Evolutionary conservation across 805 yeast genomes (phyloP).

Genomic region (Candida takata): DNA sequence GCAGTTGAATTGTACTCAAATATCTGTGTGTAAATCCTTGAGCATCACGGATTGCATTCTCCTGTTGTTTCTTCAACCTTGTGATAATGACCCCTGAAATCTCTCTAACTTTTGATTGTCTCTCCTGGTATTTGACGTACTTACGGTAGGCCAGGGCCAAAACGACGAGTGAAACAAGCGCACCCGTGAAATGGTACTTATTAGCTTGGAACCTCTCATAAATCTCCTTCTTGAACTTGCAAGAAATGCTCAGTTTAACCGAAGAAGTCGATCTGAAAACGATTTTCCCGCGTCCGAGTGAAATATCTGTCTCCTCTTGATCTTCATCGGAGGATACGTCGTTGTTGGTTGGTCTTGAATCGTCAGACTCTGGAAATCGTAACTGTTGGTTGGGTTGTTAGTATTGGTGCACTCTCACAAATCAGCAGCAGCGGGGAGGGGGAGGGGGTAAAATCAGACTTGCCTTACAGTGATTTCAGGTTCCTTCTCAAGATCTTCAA

Average conservation of each 20-base stretch:
- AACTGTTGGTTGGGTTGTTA: conserved; percentile 19
- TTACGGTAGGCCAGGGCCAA: conserved; percentile 26
- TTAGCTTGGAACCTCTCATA: conserved; percentile 30
- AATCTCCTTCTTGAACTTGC: conserved; percentile 49
- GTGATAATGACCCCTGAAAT: conserved; percentile 41
- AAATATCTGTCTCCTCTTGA: conserved; percentile 33
- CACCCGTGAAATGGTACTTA: conserved; percentile 14
- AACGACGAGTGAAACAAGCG: conserved; percentile 5
- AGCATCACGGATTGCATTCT: conserved; percentile 25
- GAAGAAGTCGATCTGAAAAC: conserved; percentile 70
- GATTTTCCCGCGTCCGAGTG: conserved; percentile 22
- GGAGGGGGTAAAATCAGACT: conserved; percentile 39
- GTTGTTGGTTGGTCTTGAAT: conserved; percentile 34
- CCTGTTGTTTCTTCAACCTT: conserved; percentile 43
- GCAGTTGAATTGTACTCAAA: conserved; percentile 63
- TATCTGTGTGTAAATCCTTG: conserved; percentile 35
- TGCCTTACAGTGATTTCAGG: conserved; percentile 76
- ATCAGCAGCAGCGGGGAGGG: no score
- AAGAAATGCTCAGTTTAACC: conserved; percentile 50
- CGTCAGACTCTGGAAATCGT: conserved; percentile 29
- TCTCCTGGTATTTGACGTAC: conserved; percentile 30
- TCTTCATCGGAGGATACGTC: conserved; percentile 31
- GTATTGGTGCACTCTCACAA: conserved; percentile 14
- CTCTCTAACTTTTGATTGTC: conserved; percentile 36
- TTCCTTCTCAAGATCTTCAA: conserved; percentile 52